Evolutionary conservation across 768 basidiomycete genomes (phyloP).

Genomic region (Punctularia strigosozonata): DNA sequence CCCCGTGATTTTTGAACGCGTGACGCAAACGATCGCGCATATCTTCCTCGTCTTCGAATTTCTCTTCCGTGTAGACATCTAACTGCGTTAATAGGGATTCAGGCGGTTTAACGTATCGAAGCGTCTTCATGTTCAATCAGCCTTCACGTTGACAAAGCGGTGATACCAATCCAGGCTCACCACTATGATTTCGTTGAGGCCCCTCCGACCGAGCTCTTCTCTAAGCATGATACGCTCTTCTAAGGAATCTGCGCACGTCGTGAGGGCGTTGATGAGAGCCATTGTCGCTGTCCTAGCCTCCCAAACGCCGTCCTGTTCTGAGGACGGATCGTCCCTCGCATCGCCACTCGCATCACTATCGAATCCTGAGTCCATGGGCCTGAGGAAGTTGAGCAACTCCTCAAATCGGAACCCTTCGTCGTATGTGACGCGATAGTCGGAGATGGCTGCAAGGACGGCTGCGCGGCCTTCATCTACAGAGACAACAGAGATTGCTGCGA

Average conservation of each 20-base stretch:
- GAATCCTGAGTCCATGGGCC: constrained; percentile 33
- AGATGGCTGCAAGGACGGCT: constrained; percentile 64
- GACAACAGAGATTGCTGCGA: constrained; percentile 77
- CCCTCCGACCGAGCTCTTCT: constrained; percentile 74
- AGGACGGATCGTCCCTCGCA: constrained; percentile 21
- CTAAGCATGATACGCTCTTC: constrained; percentile 72
- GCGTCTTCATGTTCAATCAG: constrained; percentile 31
- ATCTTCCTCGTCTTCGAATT: constrained; percentile 84
- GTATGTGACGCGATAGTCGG: constrained; percentile 63
- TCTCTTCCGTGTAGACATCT: constrained; percentile 76
- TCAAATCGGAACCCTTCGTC: constrained; percentile 77
- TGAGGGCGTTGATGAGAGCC: constrained; percentile 70
- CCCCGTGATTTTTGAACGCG: constrained; percentile 17
- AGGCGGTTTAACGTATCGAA: constrained; percentile 67
- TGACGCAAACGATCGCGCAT: constrained; percentile 53
- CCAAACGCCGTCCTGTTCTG: constrained; percentile 64
- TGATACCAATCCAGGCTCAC: constrained; percentile 33
- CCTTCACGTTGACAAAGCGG: neutral
- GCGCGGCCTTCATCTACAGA: constrained; percentile 60
- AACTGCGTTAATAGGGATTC: constrained; percentile 72
- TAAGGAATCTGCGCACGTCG: constrained; percentile 61
- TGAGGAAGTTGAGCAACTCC: constrained; percentile 52
- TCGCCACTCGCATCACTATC: constrained; percentile 21
- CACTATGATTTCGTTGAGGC: constrained; percentile 73
- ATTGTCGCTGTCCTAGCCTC: constrained; percentile 69